Conservation (phyloP, 345 rosid genomes). For the Combretum micranthum region DNA sequence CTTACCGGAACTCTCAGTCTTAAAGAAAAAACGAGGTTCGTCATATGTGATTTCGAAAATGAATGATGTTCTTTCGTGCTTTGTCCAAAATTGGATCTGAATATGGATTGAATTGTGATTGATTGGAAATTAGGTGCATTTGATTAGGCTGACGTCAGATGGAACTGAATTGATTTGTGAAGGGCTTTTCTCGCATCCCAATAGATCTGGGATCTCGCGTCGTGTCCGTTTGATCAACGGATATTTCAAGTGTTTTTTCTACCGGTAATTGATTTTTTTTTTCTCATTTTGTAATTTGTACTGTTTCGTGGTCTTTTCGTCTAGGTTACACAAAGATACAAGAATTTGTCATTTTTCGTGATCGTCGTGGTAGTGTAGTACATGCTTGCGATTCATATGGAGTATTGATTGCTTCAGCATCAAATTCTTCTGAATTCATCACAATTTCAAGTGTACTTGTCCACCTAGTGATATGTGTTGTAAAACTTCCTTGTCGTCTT, state of each 20-base stretch:
- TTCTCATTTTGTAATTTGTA: slow-evolving; percentile 3
- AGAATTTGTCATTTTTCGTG: no score
- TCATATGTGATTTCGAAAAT: not conserved
- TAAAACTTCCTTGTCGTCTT: no score
- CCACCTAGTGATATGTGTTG: no score
- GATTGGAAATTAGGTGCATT: slow-evolving; percentile 57
- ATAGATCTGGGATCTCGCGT: slow-evolving; percentile 87
- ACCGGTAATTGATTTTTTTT: slow-evolving; percentile 41
- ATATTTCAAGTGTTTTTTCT: slow-evolving; percentile 76
- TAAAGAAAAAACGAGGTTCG: slow-evolving; percentile 78
- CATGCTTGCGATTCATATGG: no score
- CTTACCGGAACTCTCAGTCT: slow-evolving; percentile 92
- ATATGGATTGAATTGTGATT: slow-evolving; percentile 3
- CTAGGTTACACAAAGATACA: no score
- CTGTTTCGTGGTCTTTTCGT: not conserved
- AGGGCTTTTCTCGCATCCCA: slow-evolving; percentile 85
- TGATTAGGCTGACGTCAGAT: slow-evolving; percentile 77
- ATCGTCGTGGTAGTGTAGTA: no score
- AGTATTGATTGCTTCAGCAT: no score
- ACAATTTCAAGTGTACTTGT: no score
- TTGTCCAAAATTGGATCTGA: not conserved
- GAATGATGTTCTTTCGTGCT: not conserved
- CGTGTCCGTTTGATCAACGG: slow-evolving; percentile 93
- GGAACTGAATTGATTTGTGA: slow-evolving; percentile 88
- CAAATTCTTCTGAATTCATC: no score